phyloP scores from a whole-genome alignment of 768 basidiomycete genomes.

The Termitomyces sp. region DNA sequence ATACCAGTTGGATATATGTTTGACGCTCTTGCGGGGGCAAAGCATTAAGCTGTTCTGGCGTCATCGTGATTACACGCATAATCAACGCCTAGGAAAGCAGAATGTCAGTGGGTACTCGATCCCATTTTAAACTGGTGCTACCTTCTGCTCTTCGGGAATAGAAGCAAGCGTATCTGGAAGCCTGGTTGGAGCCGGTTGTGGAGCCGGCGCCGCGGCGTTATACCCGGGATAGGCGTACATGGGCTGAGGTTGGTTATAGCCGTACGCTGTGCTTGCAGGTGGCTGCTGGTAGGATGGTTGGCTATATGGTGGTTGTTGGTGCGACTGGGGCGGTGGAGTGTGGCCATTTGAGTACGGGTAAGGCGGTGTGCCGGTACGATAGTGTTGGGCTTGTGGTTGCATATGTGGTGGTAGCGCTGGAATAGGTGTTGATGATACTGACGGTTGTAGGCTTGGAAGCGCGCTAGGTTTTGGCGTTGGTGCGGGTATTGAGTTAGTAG shows the following conservation, averaged over 20 bases:
- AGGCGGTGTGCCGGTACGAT: slow-evolving; percentile 32
- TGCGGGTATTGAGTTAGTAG: slow-evolving; percentile 22
- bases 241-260: slow-evolving; percentile 20
- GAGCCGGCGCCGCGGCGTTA: slow-evolving; percentile 19
- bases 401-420: slow-evolving; percentile 49
- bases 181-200: slow-evolving; percentile 7
- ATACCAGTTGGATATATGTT: slow-evolving; percentile 79
- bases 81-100: slow-evolving; percentile 12
- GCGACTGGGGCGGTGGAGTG: slow-evolving; percentile 7
- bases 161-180: slow-evolving; percentile 54
- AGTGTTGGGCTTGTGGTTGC: slow-evolving; percentile 28
- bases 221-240: slow-evolving; percentile 12
- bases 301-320: slow-evolving; percentile 10
- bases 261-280: slow-evolving; percentile 11
- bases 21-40: slow-evolving; percentile 72
- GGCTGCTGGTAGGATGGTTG: slow-evolving; percentile 10
- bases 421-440: slow-evolving; percentile 31
- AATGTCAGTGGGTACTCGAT: slow-evolving; percentile 1
- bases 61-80: slow-evolving; percentile 44
- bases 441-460: slow-evolving; percentile 23
- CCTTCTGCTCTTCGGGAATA: slow-evolving; percentile 71
- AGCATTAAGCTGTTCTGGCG: slow-evolving; percentile 76
- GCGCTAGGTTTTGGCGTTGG: slow-evolving; percentile 21
- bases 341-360: slow-evolving; percentile 25
- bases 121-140: slow-evolving; percentile 20